phyloP scores from a whole-genome alignment of 768 basidiomycete genomes.

The Lenzites betulinus region DNA sequence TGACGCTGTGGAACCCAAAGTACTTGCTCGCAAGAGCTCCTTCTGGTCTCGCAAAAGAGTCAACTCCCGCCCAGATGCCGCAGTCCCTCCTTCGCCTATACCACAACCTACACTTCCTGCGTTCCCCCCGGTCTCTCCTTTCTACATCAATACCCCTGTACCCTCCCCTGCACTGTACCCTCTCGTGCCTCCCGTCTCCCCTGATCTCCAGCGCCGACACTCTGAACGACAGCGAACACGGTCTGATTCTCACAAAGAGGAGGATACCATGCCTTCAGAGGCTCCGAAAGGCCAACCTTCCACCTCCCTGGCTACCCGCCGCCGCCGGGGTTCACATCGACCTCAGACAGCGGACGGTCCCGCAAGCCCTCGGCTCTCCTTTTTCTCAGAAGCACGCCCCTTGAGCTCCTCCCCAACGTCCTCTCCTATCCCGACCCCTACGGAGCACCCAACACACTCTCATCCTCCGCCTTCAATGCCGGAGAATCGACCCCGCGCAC shows the following conservation, averaged over 20 bases:
- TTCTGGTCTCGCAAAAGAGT: slow-evolving; percentile 64
- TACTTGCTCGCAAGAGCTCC: slow-evolving; percentile 58
- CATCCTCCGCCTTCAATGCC: slow-evolving; percentile 10
- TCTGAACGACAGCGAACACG: slow-evolving; percentile 35
- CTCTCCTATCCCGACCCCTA: slow-evolving; percentile 23
- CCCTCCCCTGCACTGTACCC: slow-evolving; percentile 27
- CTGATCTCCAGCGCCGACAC: slow-evolving; percentile 46
- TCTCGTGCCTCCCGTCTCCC: slow-evolving; percentile 22
- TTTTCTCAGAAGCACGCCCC: slow-evolving; percentile 20
- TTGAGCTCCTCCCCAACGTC: slow-evolving; percentile 20
- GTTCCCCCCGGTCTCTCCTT: slow-evolving; percentile 46
- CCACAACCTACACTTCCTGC: slow-evolving; percentile 37
- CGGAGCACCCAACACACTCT: slow-evolving; percentile 24
- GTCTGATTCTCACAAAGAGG: slow-evolving; percentile 19
- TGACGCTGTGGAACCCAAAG: slow-evolving; percentile 36
- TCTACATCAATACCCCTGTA: slow-evolving; percentile 37
- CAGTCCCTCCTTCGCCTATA: slow-evolving; percentile 32
- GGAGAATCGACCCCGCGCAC: slow-evolving; percentile 43
- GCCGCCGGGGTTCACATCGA: slow-evolving; percentile 23
- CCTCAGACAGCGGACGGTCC: slow-evolving; percentile 31
- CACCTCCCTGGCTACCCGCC: slow-evolving; percentile 9
- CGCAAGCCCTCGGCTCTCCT: slow-evolving; percentile 18
- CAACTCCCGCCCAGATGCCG: slow-evolving; percentile 26
- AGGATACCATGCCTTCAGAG: background rate
- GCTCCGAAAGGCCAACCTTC: slow-evolving; percentile 10